Conservation (phyloP, 352 stramenopile genomes). For the Globisporangium orthogonon region DNA sequence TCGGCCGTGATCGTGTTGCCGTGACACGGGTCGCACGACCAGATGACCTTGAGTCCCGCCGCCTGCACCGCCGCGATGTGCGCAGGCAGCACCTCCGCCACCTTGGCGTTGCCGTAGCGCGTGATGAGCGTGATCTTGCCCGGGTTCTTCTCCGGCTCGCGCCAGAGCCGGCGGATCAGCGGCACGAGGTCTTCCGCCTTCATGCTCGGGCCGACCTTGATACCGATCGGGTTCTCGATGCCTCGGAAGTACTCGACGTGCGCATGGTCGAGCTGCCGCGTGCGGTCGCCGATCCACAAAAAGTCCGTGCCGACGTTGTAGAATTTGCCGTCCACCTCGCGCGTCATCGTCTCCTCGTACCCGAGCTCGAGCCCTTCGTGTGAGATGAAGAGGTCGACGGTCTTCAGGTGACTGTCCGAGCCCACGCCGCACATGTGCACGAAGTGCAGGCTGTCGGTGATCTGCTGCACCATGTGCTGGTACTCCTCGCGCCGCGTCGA, state of each 20-base stretch:
- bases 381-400: constrained; percentile 96
- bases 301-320: constrained; percentile 99
- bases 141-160: constrained; percentile 86
- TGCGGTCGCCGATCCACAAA: constrained; percentile 98
- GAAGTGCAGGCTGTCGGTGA: constrained; percentile 97
- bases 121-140: constrained; percentile 98
- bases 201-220: constrained; percentile 97
- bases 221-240: constrained; percentile 97
- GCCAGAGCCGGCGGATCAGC: constrained; percentile 95
- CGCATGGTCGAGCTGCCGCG: constrained; percentile 94
- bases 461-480: constrained; percentile 94
- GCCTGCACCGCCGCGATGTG: constrained; percentile 95
- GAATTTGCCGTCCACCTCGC: constrained; percentile 91
- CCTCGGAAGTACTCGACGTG: constrained; percentile 98
- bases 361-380: constrained; percentile 97
- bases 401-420: constrained; percentile 88
- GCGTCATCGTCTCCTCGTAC: constrained; percentile 98
- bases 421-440: constrained; percentile 93
- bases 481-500: constrained; percentile 92
- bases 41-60: constrained; percentile 93
- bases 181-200: constrained; percentile 91
- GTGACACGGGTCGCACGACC: constrained; percentile 95
- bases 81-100: constrained; percentile 89
- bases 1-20: constrained; percentile 98
- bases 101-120: constrained; percentile 95